A percentile compares a stretch with the other conserved stretches of the same genome.
Evolutionary conservation across 106 monocot genomes (phyloP).

Genomic region (Platanthera guangdongensis): DNA sequence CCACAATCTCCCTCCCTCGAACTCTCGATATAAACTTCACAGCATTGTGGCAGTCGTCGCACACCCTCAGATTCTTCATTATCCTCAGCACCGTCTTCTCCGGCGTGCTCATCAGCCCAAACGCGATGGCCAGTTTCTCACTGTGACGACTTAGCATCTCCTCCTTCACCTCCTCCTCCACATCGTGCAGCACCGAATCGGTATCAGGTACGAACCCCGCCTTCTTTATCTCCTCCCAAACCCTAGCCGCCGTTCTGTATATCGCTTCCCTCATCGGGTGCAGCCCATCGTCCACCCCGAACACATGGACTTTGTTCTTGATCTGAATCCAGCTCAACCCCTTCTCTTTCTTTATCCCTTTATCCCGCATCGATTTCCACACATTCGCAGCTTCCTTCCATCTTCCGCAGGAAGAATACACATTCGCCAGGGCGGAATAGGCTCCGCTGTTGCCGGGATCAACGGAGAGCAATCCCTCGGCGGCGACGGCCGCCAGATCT

Average conservation of each 20-base stretch:
- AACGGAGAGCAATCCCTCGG: conserved; percentile 45
- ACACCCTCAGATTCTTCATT: conserved; percentile 90
- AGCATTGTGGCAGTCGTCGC: conserved; percentile 77
- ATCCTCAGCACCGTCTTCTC: conserved; percentile 60
- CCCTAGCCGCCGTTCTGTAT: conserved; percentile 39
- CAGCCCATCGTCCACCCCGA: conserved; percentile 55
- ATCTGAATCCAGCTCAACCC: conserved; percentile 74
- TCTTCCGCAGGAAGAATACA: conserved; percentile 74
- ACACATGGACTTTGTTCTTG: conserved; percentile 54
- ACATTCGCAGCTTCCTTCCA: conserved; percentile 63
- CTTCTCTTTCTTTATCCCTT: conserved; percentile 72
- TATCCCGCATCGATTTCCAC: conserved; percentile 81
- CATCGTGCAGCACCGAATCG: conserved; percentile 66
- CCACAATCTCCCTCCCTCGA: conserved; percentile 59
- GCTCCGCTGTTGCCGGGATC: conserved; percentile 81
- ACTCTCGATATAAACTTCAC: conserved; percentile 64
- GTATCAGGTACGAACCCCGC: conserved; percentile 70
- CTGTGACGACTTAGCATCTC: conserved; percentile 61
- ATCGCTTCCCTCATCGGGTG: conserved; percentile 58
- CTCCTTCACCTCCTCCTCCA: conserved; percentile 80
- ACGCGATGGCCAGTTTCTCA: conserved; percentile 84
- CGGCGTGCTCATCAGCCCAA: conserved; percentile 65
- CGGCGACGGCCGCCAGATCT: conserved; percentile 54
- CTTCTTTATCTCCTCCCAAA: conserved; percentile 79
- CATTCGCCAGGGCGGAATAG: conserved; percentile 87